Base-by-base conservation (phyloP, 345 rosid species). In the Excoecaria cochinchinensis region DNA sequence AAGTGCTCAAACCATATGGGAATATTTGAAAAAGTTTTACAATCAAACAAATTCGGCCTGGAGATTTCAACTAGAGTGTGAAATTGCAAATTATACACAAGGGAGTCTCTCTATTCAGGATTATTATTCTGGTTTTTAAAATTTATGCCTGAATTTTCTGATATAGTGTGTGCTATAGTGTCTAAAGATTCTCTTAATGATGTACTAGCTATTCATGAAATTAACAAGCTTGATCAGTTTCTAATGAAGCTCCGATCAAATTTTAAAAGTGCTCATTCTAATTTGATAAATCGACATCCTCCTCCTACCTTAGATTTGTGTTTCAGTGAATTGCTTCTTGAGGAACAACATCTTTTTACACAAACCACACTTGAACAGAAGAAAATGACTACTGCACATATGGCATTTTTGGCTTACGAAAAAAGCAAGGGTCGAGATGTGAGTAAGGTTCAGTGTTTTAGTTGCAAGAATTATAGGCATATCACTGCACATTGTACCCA, bases 181-280 rank as follows among this genome's bases (percentile, higher is more conserved):
- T 5, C 10, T 3, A 19, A 36, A 9, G 8, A 36, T 72, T 24
- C 57, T 77, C 1, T 11, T 3, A 1, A 1, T 3, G 55, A 0
- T 69, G 24, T 48, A 8, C 39, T 63, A 9, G 57, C 0, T 8
- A 38, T 81, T 39, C 79, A 81, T 78, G 71, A 57, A 6, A n/a
- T 42, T 0, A 62, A 70, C 14, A 70, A 81, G 44, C 15, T 59
- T 5, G 79, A 74, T 50, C 50, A 77, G 22, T 81, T 81, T 19
- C 31, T 74, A 1, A 81, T 81, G 73, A 77, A 81, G 40, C 5
- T 81, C 0, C 6, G 38, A 0, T 10, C 16, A 46, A 16, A 81
- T 8, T 70, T 65, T 70, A 57, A 74, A 17, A 11, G 5, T 14
- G 4, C 39, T 25, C 46, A 11, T 6, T 74, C 74, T 0, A 74